phyloP scores from a whole-genome alignment of 768 basidiomycete genomes.

The Lyophyllum shimeji region DNA sequence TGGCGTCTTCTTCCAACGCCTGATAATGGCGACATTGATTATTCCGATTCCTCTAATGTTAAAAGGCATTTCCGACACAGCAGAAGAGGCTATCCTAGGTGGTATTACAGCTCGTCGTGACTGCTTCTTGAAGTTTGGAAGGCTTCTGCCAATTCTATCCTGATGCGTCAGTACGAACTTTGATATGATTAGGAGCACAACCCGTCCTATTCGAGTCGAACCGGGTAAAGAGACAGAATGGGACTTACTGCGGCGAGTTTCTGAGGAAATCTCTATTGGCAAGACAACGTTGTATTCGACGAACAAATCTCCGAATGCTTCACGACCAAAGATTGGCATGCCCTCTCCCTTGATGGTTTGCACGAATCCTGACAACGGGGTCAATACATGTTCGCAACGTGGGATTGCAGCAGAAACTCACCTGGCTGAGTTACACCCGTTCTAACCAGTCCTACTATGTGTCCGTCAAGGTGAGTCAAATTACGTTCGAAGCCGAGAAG shows the following conservation, averaged over 20 bases:
- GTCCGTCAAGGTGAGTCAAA: conserved; percentile 90
- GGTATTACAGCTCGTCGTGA: conserved; percentile 25
- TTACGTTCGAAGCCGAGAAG: conserved; percentile 95
- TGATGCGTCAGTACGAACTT: conserved; percentile 7
- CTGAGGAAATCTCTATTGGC: conserved; percentile 67
- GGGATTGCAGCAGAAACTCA: conserved; percentile 26
- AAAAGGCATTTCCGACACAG: neutral
- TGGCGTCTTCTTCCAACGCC: neutral
- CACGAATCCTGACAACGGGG: conserved; percentile 63
- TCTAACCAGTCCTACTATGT: conserved; percentile 66
- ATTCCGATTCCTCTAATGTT: conserved; percentile 7
- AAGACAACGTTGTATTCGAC: conserved; percentile 94
- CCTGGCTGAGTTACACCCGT: conserved; percentile 91
- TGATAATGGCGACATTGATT: no score
- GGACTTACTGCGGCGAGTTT: conserved; percentile 74
- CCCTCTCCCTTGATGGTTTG: conserved; percentile 87
- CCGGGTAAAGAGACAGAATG: neutral
- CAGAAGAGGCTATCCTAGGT: neutral
- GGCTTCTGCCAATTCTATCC: conserved; percentile 25
- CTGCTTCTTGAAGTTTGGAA: conserved; percentile 18
- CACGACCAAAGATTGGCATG: conserved; percentile 70
- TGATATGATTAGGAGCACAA: neutral
- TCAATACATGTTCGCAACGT: neutral
- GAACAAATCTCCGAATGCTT: conserved; percentile 78
- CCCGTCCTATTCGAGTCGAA: neutral